Evolutionary conservation across 2,329 filamentous ascomycete genomes (phyloP), one percentile per base, ranked within the genome.

Genomic region (Penicillium polonicum): DNA sequence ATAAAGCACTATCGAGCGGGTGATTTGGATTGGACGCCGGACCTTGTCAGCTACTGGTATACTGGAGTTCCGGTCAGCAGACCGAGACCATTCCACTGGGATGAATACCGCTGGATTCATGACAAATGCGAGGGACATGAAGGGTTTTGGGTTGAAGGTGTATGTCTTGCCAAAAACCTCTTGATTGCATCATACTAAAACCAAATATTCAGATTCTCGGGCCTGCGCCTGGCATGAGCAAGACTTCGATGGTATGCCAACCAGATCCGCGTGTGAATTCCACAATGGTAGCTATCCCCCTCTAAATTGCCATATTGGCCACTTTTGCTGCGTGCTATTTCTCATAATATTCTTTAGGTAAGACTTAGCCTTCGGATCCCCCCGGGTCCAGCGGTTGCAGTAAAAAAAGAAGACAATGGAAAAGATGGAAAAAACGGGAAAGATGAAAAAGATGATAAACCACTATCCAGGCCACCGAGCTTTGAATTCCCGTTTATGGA

Each of bases 91-190:
- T 56, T 56, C 25, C 5, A 41, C 9, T 56, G 48, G 54, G 48
- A 41, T 25, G 54, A 56, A 44, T 56, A 33, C 13, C 23, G 19
- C 10, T 12, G 13, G 9, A 10, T 52, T 17, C 49, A 52, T 19
- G 33, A 50, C 15, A 31, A 33, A 25, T 13, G 10, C 4, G 8
- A 54, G 9, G 52, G 31, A 21, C 31, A 56, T 17, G 13, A 21
- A 25, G 48, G 48, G 15, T 56, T 56, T 19, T 56, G 54, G 54
- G 48, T 51, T 2, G 54, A 56, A 56, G 48, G 54, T n/a, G 54
- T 56, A 27, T 38, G 52, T 55, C 4, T 27, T 15, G 5, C 2
- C 19, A 7, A 8, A 17, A 3, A 0, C 9, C 9, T 5, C 9
- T 25, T n/a, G 19, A 33, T 27, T 36, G 9, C 2, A 19, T 23